These are phyloP conservation scores for Metschnikowia amazonensis DNA, from an alignment of 805 yeast genomes.

Conservation along the genomic window DNA sequence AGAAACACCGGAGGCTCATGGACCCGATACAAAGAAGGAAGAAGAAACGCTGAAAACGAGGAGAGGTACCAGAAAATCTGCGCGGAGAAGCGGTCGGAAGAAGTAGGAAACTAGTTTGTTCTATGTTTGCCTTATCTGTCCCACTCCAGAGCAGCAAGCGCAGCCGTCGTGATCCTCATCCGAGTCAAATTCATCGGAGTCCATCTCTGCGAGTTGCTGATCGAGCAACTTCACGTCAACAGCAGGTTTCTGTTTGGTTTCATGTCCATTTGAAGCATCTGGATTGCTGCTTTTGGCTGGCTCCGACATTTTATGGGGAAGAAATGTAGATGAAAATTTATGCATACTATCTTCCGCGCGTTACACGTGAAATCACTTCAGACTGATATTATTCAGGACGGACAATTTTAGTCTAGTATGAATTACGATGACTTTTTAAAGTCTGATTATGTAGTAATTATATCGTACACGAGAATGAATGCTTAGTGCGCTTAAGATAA, in stretches of 20 bases:
- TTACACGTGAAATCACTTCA: neutral
- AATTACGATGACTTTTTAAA: neutral
- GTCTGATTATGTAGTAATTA: neutral
- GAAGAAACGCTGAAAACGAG: conserved; percentile 14
- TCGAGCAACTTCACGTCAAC: conserved; percentile 19
- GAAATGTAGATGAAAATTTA: neutral
- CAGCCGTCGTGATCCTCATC: conserved; percentile 18
- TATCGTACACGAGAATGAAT: neutral
- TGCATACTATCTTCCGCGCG: neutral
- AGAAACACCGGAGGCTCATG: neutral
- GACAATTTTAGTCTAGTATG: no score
- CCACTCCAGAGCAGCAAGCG: conserved; percentile 19
- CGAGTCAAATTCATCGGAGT: conserved; percentile 18
- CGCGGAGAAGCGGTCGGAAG: conserved; percentile 14
- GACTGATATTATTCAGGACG: no score
- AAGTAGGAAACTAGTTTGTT: conserved; percentile 3
- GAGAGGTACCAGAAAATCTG: conserved; percentile 13
- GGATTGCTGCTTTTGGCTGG: neutral
- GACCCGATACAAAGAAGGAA: conserved; percentile 5
- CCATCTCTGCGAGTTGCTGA: conserved; percentile 19
- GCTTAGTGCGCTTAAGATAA: conserved; percentile 9
- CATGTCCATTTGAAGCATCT: neutral
- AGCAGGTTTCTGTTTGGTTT: neutral
- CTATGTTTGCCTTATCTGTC: conserved; percentile 10
- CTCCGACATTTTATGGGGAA: conserved; percentile 4